Evolutionary conservation across 768 basidiomycete species (phyloP).

Genomic region (Russula olivacea): DNA sequence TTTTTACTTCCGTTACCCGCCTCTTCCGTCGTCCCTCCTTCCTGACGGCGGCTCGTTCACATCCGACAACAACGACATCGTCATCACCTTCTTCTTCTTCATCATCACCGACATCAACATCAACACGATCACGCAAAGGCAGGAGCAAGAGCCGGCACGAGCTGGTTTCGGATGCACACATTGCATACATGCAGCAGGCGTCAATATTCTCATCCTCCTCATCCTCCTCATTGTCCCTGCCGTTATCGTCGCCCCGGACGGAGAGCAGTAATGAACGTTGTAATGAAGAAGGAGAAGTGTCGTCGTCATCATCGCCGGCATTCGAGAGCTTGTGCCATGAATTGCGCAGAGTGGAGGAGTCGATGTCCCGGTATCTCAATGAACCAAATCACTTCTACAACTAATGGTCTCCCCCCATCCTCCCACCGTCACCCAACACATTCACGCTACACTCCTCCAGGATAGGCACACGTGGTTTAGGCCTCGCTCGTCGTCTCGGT

Average conservation of each 20-base stretch:
- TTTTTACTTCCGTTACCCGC: conserved; percentile 17
- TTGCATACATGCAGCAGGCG: conserved; percentile 1
- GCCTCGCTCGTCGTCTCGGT: background rate
- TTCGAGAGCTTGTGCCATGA: conserved; percentile 16
- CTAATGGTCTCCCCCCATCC: background rate
- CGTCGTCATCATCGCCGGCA: background rate
- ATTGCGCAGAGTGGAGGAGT: conserved; percentile 9
- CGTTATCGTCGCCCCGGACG: background rate
- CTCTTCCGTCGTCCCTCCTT: conserved; percentile 14
- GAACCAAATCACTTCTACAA: background rate
- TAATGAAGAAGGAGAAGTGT: background rate
- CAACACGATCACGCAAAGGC: background rate
- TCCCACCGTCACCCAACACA: background rate
- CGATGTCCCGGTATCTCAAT: background rate
- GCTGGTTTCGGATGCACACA: conserved; percentile 17
- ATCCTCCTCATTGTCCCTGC: background rate
- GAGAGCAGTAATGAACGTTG: background rate
- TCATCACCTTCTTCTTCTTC: too few species aligned
- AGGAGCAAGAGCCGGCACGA: conserved; percentile 18
- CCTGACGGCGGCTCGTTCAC: background rate
- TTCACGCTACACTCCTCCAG: background rate
- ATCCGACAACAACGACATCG: background rate
- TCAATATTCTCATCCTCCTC: background rate
- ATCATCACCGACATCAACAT: background rate
- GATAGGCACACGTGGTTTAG: background rate